Base-by-base conservation (phyloP, 1,139 yeast genomes). In the Pichia cactophila region DNA sequence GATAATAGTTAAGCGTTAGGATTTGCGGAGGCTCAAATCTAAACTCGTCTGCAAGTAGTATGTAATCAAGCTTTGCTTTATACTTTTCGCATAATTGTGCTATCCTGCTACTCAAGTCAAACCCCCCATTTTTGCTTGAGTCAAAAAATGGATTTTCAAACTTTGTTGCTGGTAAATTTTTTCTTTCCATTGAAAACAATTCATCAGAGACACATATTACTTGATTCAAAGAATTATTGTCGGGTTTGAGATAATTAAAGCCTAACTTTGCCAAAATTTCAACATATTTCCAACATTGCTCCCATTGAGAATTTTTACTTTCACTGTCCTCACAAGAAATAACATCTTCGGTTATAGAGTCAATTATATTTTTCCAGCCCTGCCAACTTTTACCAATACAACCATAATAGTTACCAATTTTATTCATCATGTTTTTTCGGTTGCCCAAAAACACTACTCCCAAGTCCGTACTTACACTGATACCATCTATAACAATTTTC, bases 361-460 rank as follows among this genome's bases (percentile, higher is more conserved):
- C 66, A 14, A 80, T 60, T 10, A 80, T 58, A 1, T 70, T 69
- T 29, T 68, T 65, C 84, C 86, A 80, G 0, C 82, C 84, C 29
- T 69, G 68, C 86, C 86, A 81, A 2, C 59, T 54, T n/a, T 71
- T 66, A 17, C 69, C 64, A 3, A 73, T 70, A 58, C 80, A 75
- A 0, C 86, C 86, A 49, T 78, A 69, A 58, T 76, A 81, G 11
- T 78, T 71, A 0, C 83, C 82, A 39, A 66, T 61, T 2, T n/a
- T 26, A 16, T 46, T 23, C 29, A 65, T 60, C 7, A 70, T 65
- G 20, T 71, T 66, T 1, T 55, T 51, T 56, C 76, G 73, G 48
- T 72, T 67, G 1, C 85, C 85, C 20, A 78, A 63, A 40, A 80
- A 68, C 0, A 82, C 74, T 28, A 82, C 55, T 0, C 85, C 86